A percentile compares a stretch with the other conserved stretches of the same genome.
Evolutionary conservation across 495 filamentous ascomycete genomes (phyloP).

Genomic region (Thermochaetoides thermophila): DNA sequence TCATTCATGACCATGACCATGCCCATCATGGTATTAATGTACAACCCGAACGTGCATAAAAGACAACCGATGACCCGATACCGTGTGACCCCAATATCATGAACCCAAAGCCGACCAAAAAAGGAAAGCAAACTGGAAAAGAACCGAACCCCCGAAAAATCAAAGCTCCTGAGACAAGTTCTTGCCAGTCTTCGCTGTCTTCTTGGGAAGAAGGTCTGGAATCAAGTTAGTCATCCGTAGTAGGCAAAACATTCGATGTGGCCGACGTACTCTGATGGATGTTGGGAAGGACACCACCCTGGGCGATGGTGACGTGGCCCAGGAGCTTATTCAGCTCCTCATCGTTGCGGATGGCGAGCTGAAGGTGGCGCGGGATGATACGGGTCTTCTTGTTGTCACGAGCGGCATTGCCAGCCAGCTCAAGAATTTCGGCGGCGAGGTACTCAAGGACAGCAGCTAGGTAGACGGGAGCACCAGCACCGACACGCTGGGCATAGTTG

Average conservation of each 20-base stretch:
- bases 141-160: conserved; percentile 21
- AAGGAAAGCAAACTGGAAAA: conserved; percentile 39
- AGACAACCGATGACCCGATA: conserved; percentile 65
- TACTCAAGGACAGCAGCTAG: conserved; percentile 98
- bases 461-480: conserved; percentile 97
- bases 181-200: conserved; percentile 88
- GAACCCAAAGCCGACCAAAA: conserved; percentile 60
- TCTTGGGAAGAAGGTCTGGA: conserved; percentile 91
- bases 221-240: too few species aligned
- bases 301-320: conserved; percentile 96
- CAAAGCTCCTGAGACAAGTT: conserved; percentile 82
- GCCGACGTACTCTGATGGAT: conserved; percentile 81
- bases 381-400: conserved; percentile 99
- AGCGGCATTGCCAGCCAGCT: conserved; percentile 95
- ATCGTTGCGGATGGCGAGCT: conserved; percentile 98
- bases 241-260: too few species aligned
- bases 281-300: conserved; percentile 98
- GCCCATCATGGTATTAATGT: conserved; percentile 68
- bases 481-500: conserved; percentile 99
- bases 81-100: conserved; percentile 74
- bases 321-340: conserved; percentile 99
- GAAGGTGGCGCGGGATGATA: conserved; percentile 98
- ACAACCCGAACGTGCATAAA: conserved; percentile 63
- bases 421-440: conserved; percentile 95
- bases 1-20: conserved; percentile 47